Evolutionary conservation across 2,329 filamentous ascomycete genomes (phyloP).

Genomic region (Malbranchea zuffiana): DNA sequence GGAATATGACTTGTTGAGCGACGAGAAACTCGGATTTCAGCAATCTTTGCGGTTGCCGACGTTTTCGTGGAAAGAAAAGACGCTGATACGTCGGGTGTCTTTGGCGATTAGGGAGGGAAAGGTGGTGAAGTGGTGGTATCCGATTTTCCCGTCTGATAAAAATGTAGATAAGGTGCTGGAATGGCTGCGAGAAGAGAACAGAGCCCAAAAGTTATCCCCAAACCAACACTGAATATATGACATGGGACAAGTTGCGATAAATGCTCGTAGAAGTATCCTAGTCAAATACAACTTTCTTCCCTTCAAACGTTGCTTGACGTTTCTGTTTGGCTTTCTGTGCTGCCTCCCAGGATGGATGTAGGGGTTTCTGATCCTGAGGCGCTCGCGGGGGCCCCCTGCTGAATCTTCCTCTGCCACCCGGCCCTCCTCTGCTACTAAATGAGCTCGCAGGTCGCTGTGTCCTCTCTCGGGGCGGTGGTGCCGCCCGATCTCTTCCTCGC

Average conservation of each 20-base stretch:
- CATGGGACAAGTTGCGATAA: not conserved
- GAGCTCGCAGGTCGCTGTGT: too few species aligned
- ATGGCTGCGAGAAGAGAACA: not conserved
- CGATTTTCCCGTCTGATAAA: not conserved
- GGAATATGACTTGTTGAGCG: not conserved
- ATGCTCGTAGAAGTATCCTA: slow-evolving; percentile 21
- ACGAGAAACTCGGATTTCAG: not conserved
- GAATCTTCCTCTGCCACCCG: not conserved
- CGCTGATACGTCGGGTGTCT: not conserved
- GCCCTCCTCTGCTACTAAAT: too few species aligned
- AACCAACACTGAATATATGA: not conserved
- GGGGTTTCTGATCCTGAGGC: slow-evolving; percentile 36
- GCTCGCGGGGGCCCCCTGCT: not conserved
- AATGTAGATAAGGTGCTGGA: not conserved
- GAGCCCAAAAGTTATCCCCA: not conserved
- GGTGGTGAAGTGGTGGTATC: not conserved
- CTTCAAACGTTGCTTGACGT: slow-evolving; percentile 41
- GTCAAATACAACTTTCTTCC: slow-evolving; percentile 55
- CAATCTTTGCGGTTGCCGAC: not conserved
- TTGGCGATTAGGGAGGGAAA: not conserved
- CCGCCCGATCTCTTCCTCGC: not conserved
- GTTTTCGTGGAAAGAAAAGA: not conserved
- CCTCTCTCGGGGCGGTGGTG: too few species aligned
- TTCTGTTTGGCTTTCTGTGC: slow-evolving; percentile 49
- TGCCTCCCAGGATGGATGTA: slow-evolving; percentile 57